These are phyloP conservation scores for Schizosaccharomyces pombe DNA, from an alignment of 805 yeast species.

Conservation along the genomic window DNA sequence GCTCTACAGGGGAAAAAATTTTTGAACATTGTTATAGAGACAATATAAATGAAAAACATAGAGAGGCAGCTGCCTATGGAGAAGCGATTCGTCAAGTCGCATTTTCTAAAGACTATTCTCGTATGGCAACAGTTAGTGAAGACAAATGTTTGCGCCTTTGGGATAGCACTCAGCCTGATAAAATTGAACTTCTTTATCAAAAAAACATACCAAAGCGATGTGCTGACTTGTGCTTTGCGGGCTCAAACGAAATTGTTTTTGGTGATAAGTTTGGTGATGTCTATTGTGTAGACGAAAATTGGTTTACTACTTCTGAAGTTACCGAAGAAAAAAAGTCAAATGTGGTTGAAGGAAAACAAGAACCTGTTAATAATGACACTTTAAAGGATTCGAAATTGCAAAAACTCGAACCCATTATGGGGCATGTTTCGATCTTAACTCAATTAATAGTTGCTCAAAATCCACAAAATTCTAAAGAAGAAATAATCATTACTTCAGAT, in stretches of 20 bases:
- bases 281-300: constrained; percentile 30
- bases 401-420: constrained; percentile 38
- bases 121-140: background rate
- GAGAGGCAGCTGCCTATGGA: constrained; percentile 2
- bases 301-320: constrained; percentile 4
- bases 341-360: background rate
- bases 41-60: background rate
- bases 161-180: background rate
- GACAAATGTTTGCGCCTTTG: background rate
- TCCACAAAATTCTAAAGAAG: constrained; percentile 21
- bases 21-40: background rate
- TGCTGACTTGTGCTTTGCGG: background rate
- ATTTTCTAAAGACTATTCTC: background rate
- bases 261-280: constrained; percentile 97
- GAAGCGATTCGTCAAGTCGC: background rate
- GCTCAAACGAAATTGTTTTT: constrained; percentile 23
- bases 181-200: background rate
- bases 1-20: background rate
- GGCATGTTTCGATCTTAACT: constrained; percentile 94
- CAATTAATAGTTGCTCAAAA: constrained; percentile 29
- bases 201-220: background rate
- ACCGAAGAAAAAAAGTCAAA: constrained; percentile 12
- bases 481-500: constrained; percentile 53
- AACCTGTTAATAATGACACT: no score
- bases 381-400: constrained; percentile 8